A percentile compares a stretch with the other conserved stretches of the same genome.
Evolutionary conservation across 2,329 filamentous ascomycete species (phyloP).

Genomic region (Cercospora sesami): DNA sequence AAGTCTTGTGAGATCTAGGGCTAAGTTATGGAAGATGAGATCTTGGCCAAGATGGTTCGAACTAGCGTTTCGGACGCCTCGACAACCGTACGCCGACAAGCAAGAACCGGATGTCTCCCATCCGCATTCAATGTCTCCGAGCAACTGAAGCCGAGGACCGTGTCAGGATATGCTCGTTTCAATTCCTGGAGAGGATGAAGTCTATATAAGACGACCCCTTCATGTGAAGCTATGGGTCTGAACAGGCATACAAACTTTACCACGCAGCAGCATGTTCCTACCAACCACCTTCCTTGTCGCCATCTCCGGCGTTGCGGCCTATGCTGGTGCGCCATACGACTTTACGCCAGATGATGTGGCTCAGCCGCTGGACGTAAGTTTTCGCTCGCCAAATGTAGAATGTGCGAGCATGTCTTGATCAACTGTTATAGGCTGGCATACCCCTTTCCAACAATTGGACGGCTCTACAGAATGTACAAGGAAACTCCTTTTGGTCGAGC

Average conservation of each 20-base stretch:
- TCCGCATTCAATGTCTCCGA: neutral
- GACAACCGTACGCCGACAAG: neutral
- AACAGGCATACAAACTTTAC: neutral
- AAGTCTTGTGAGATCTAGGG: no score
- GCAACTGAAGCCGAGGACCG: neutral
- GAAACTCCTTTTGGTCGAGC: neutral
- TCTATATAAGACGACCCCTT: neutral
- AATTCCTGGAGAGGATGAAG: no score
- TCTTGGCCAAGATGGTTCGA: neutral
- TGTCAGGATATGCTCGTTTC: no score
- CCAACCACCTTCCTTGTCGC: neutral
- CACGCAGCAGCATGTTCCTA: neutral
- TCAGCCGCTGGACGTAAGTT: neutral
- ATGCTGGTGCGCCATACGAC: neutral
- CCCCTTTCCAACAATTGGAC: neutral
- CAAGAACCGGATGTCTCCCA: neutral
- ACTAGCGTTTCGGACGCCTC: neutral
- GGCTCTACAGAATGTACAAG: neutral
- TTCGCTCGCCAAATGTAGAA: neutral
- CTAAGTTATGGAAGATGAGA: no score
- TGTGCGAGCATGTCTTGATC: no score
- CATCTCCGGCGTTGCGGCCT: neutral
- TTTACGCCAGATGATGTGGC: neutral
- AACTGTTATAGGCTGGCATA: neutral
- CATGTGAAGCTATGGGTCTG: neutral